Percentiles rank a stretch among this genome's conserved stretches.
Evolutionary conservation across 495 filamentous ascomycete genomes (phyloP).

Genomic region (Mycothermus thermophilus): DNA sequence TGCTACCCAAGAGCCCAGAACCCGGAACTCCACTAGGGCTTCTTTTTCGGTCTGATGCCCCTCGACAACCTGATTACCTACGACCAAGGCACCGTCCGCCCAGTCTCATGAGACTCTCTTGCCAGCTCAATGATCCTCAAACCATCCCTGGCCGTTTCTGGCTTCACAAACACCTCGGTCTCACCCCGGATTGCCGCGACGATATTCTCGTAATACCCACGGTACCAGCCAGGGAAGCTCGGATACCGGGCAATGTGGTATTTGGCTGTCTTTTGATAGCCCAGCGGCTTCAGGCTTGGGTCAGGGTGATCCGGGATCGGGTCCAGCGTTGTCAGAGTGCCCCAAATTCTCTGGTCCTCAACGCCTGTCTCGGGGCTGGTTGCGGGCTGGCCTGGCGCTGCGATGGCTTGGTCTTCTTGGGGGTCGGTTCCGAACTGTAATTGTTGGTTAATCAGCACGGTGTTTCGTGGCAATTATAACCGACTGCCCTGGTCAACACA

Average conservation of each 20-base stretch:
- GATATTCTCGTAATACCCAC: conserved; percentile 50
- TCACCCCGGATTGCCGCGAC: conserved; percentile 29
- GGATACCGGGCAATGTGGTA: conserved; percentile 21
- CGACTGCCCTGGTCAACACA: no score
- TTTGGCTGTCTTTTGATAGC: conserved; percentile 10
- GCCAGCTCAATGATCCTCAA: conserved; percentile 56
- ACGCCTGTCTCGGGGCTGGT: conserved; percentile 34
- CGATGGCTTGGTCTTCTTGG: conserved; percentile 54
- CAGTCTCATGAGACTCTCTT: conserved; percentile 26
- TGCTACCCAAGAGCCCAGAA: no score
- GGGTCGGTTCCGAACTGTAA: conserved; percentile 44
- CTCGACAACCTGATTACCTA: not conserved
- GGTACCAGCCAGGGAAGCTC: conserved; percentile 38
- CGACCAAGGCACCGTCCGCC: conserved; percentile 14
- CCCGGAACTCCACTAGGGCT: no score
- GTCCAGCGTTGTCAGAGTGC: conserved; percentile 21
- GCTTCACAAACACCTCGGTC: conserved; percentile 40
- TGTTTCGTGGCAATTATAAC: no score
- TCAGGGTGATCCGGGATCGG: no score
- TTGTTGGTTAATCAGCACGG: not conserved
- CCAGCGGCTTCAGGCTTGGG: conserved; percentile 16
- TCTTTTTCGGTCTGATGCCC: no score
- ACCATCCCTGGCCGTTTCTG: conserved; percentile 45
- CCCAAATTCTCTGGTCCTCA: conserved; percentile 32
- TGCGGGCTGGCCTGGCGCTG: conserved; percentile 30